Evolutionary conservation across 495 filamentous ascomycete species (phyloP), one percentile per base, ranked within the genome.

Genomic region (Neurospora sp.): DNA sequence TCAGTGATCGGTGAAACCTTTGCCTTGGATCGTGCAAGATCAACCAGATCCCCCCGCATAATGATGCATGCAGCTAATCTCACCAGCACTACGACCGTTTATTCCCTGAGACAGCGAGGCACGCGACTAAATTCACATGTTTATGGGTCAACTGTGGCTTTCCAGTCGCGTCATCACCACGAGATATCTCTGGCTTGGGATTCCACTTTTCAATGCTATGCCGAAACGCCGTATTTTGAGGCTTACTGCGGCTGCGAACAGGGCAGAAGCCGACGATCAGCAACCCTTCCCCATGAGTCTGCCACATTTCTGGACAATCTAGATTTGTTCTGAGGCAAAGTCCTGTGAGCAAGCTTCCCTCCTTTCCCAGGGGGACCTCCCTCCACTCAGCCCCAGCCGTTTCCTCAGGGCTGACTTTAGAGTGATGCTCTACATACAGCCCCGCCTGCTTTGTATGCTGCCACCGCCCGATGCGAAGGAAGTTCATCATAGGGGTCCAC

Each of bases 11-110:
- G 31, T 42, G 38, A 39, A 39, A 40, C 53, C 22, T 61, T 35
- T 35, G 53, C 53, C 53, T 35, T 61, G 39, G 73, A 76, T 76
- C 75, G 75, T 69, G 39, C 40, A 59, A 31, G 31, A 39, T 59
- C 68, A 40, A 71, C 71, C 40, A 70, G 39, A 38, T 73, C 48
- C 41, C 27, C 41, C 27, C 41, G 18, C 70, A 69, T 59, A 61
- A 59, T 37, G 65, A 59, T 69, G 39, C 42, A 9, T 72, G 71
- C 71, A 39, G 39, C 37, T 73, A 18, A 35, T 65, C 38, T 44
- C 39, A 61, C 27, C 22, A 35, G 27, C 53, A 16, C 27, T 61
- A 35, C 53, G 42, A 72, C 72, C 72, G 42, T 72, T 72, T 48
- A 4, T 31, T 37, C 12, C 31, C 68, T 74, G 45, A 74, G 70